Percentiles rank a stretch among this genome's conserved stretches.
Conservation (phyloP, 192 early-diverging fungal genomes). For the Allomyces arbusculus region DNA sequence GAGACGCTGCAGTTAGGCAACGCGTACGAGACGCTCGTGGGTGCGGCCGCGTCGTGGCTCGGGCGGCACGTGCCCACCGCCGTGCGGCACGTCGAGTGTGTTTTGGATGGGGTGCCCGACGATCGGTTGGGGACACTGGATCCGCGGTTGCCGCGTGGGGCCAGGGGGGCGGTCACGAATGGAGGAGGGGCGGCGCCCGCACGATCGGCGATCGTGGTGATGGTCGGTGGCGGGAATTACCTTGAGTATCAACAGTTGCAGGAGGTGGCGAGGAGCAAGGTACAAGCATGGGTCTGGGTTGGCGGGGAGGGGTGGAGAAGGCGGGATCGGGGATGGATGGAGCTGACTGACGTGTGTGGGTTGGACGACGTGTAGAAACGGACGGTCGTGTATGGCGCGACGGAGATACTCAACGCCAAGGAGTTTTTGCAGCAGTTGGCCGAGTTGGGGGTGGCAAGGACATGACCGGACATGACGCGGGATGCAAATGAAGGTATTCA, state of each 20-base stretch:
- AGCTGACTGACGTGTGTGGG: neutral
- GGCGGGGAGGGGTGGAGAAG: neutral
- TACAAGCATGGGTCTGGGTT: constrained; percentile 10
- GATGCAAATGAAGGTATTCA: no score
- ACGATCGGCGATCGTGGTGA: constrained; percentile 75
- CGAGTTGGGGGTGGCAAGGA: constrained; percentile 22
- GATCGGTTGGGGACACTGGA: neutral
- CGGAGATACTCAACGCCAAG: constrained; percentile 62
- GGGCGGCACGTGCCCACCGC: neutral
- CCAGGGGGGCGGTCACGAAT: neutral
- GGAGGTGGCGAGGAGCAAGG: constrained; percentile 51
- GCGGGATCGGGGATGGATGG: no score
- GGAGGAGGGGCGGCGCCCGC: neutral
- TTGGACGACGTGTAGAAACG: constrained; percentile 2
- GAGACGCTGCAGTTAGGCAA: neutral
- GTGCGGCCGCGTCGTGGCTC: neutral
- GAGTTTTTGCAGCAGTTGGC: constrained; percentile 63
- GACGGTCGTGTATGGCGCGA: constrained; percentile 84
- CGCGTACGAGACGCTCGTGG: neutral
- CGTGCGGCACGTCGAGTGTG: neutral
- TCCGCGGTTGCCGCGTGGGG: neutral
- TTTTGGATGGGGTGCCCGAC: neutral
- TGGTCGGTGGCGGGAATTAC: constrained; percentile 95
- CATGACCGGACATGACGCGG: no score
- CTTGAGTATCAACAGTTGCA: constrained; percentile 89